These are phyloP conservation scores for Leishmania tropica DNA, from an alignment of 208 protist genomes.

Conservation along the genomic window DNA sequence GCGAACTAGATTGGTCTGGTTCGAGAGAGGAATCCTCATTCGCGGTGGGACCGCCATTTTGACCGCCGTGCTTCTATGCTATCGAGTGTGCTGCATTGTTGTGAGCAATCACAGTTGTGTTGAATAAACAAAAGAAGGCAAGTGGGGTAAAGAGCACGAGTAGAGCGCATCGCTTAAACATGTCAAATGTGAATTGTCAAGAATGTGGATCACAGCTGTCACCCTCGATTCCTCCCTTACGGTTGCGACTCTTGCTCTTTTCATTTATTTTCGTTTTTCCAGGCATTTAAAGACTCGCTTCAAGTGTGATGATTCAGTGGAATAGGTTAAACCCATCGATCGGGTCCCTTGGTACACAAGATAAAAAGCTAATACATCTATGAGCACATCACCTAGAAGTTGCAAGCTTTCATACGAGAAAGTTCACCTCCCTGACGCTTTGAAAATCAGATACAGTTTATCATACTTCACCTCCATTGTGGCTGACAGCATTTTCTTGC, in stretches of 20 bases:
- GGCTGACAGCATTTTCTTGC: no score
- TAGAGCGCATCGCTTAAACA: background rate
- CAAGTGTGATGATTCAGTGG: background rate
- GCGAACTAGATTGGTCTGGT: slow-evolving; percentile 38
- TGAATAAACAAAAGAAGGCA: background rate
- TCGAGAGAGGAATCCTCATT: slow-evolving; percentile 27
- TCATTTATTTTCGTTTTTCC: background rate
- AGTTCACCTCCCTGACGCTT: background rate
- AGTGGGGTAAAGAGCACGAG: background rate
- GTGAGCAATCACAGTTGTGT: background rate
- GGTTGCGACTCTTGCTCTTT: background rate
- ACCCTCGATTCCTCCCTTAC: background rate
- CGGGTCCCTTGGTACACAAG: background rate
- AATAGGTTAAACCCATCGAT: background rate
- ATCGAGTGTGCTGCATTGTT: slow-evolving; percentile 3
- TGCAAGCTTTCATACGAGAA: background rate
- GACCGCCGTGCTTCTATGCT: slow-evolving; percentile 10
- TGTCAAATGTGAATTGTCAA: background rate
- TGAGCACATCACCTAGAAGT: background rate
- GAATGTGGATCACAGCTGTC: background rate
- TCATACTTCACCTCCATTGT: background rate
- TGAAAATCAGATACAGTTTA: background rate
- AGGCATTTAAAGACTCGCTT: background rate
- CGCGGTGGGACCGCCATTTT: slow-evolving; percentile 23
- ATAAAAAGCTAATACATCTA: background rate